These are phyloP conservation scores for Ophiognomonia clavigignenti-juglandacearum DNA, from an alignment of 2,329 filamentous ascomycete genomes.

Conservation along the genomic window DNA sequence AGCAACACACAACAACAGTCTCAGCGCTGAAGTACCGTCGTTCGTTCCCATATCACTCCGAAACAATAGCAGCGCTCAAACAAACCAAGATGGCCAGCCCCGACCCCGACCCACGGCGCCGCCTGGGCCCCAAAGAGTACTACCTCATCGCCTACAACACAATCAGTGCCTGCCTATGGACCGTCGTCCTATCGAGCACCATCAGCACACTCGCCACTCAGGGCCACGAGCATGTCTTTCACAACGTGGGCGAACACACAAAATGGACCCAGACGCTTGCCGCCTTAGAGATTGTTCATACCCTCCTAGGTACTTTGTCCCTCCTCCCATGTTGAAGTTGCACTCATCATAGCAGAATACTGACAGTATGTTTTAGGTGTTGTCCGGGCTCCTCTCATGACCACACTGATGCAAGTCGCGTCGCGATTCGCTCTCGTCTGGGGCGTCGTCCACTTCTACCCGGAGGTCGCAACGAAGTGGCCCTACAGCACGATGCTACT, in stretches of 20 bases:
- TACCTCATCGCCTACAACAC: slow-evolving; percentile 17
- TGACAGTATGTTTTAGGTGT: too few species aligned
- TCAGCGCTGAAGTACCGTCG: neutral
- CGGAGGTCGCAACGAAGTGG: slow-evolving; percentile 51
- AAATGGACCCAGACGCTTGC: slow-evolving; percentile 83
- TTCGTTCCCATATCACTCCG: neutral
- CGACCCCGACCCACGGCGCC: too few species aligned
- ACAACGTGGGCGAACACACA: slow-evolving; percentile 60
- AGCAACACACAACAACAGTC: neutral
- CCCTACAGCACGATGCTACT: slow-evolving; percentile 74
- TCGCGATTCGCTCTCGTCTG: slow-evolving; percentile 86
- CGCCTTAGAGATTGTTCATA: slow-evolving; percentile 77
- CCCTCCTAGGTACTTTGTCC: slow-evolving; percentile 73
- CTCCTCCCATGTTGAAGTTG: too few species aligned
- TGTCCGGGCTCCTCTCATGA: slow-evolving; percentile 79
- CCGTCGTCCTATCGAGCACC: slow-evolving; percentile 67
- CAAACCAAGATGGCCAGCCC: slow-evolving; percentile 15
- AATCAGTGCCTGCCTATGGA: slow-evolving; percentile 57
- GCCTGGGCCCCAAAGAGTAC: slow-evolving; percentile 11
- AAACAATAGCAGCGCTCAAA: neutral
- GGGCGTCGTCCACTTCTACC: slow-evolving; percentile 74
- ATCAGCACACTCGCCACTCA: slow-evolving; percentile 46
- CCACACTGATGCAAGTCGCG: slow-evolving; percentile 85
- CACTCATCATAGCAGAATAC: too few species aligned
- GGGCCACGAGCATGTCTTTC: slow-evolving; percentile 57